Percentiles rank a stretch among this genome's conserved stretches.
Evolutionary conservation across 805 yeast species (phyloP).

Genomic region (Nakazawaea siamensis): DNA sequence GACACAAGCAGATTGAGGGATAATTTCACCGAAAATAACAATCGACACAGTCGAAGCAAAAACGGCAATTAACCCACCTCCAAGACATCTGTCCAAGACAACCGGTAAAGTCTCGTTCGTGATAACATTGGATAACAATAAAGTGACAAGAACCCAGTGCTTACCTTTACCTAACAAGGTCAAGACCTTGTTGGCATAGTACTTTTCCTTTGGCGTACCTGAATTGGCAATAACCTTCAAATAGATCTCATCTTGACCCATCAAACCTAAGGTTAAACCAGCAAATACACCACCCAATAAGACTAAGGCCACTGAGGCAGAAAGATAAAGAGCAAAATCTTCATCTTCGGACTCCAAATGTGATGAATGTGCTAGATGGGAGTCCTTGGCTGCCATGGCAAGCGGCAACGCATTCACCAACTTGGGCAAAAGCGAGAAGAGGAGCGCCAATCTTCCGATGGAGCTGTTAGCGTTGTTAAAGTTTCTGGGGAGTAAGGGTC

Average conservation of each 20-base stretch:
- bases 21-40: slow-evolving; percentile 92
- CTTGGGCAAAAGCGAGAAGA: slow-evolving; percentile 18
- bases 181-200: slow-evolving; percentile 65
- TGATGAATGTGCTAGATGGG: too few species aligned
- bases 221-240: slow-evolving; percentile 81
- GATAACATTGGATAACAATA: slow-evolving; percentile 78
- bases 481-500: too few species aligned
- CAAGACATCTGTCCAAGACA: slow-evolving; percentile 83
- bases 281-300: slow-evolving; percentile 87
- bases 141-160: slow-evolving; percentile 93
- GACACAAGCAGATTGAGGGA: slow-evolving; percentile 91
- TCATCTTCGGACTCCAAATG: slow-evolving; percentile 1
- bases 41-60: slow-evolving; percentile 87
- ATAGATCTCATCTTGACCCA: slow-evolving; percentile 98
- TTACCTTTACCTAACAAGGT: slow-evolving; percentile 71
- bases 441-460: slow-evolving; percentile 10
- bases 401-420: slow-evolving; percentile 17
- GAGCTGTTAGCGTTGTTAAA: too few species aligned
- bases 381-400: too few species aligned
- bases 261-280: slow-evolving; percentile 86
- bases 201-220: slow-evolving; percentile 69
- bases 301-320: slow-evolving; percentile 53
- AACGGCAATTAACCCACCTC: slow-evolving; percentile 98
- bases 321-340: slow-evolving; percentile 38
- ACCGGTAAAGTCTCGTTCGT: slow-evolving; percentile 94